Percentiles rank a stretch among this genome's conserved stretches.
These are phyloP conservation scores for Colletotrichum musae DNA, from an alignment of 2,329 filamentous ascomycete genomes.

Conservation along the genomic window DNA sequence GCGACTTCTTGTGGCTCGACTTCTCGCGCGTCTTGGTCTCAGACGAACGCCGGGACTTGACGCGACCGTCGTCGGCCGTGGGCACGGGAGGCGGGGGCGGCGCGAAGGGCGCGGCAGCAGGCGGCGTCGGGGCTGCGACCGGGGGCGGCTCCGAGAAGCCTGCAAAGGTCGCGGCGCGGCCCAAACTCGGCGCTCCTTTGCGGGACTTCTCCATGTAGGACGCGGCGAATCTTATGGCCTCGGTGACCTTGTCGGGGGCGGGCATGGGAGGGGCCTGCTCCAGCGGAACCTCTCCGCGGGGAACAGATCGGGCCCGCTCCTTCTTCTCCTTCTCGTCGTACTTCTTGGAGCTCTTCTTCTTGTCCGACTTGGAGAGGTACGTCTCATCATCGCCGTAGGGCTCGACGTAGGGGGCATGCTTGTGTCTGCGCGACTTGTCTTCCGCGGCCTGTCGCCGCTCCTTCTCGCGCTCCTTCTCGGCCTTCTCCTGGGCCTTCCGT, in stretches of 20 bases:
- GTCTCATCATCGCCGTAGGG: slow-evolving; percentile 49
- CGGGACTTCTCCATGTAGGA: slow-evolving; percentile 40
- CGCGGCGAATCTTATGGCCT: slow-evolving; percentile 35
- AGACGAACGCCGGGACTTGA: slow-evolving; percentile 41
- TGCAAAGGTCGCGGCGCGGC: slow-evolving; percentile 31
- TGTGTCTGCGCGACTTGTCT: slow-evolving; percentile 51
- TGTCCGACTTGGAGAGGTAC: slow-evolving; percentile 47
- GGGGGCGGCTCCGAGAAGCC: slow-evolving; percentile 20
- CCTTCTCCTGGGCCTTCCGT: slow-evolving; percentile 54
- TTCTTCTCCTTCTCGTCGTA: slow-evolving; percentile 49
- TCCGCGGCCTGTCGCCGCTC: slow-evolving; percentile 55
- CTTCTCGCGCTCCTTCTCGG: slow-evolving; percentile 50
- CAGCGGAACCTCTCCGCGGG: slow-evolving; percentile 27
- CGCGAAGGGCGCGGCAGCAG: slow-evolving; percentile 20
- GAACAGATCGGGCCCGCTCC: slow-evolving; percentile 33
- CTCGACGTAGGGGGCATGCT: slow-evolving; percentile 51
- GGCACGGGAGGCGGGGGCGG: slow-evolving; percentile 32
- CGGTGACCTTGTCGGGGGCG: slow-evolving; percentile 22
- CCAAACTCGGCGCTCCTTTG: slow-evolving; percentile 15
- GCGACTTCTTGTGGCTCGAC: slow-evolving; percentile 42
- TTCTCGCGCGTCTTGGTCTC: slow-evolving; percentile 41
- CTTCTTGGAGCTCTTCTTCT: slow-evolving; percentile 57
- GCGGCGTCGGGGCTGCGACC: slow-evolving; percentile 36
- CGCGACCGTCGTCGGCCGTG: slow-evolving; percentile 37
- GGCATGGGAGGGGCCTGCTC: slow-evolving; percentile 15